Evolutionary conservation across 2,329 filamentous ascomycete genomes (phyloP).

Genomic region (Fusarium camptoceras): DNA sequence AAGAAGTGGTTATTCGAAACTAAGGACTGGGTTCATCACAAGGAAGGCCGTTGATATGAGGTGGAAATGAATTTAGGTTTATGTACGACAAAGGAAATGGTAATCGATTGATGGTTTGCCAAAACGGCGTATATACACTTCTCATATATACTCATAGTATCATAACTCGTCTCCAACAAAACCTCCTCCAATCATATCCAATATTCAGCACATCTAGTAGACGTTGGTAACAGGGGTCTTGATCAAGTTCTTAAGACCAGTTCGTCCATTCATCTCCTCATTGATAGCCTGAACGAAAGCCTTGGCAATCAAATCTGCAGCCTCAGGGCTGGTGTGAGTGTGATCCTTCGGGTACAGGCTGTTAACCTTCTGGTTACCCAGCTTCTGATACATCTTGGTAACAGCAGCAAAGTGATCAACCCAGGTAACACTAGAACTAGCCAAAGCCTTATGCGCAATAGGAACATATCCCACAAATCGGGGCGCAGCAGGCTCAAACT

Average conservation of each 20-base stretch:
- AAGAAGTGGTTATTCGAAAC: conserved; percentile 35
- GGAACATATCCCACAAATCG: conserved; percentile 69
- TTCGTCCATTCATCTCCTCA: conserved; percentile 48
- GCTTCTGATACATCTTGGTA: conserved; percentile 62
- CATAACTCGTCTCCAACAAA: not conserved
- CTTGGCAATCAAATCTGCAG: conserved; percentile 67
- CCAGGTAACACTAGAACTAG: conserved; percentile 60
- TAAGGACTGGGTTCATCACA: not conserved
- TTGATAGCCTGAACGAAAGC: conserved; percentile 60
- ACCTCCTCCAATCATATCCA: too few relatives aligned
- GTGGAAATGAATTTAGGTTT: not conserved
- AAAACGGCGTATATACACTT: not conserved
- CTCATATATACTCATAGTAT: not conserved
- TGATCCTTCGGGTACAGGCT: conserved; percentile 69
- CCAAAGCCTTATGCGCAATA: conserved; percentile 53
- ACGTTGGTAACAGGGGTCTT: conserved; percentile 45
- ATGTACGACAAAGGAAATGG: not conserved
- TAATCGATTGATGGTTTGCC: not conserved
- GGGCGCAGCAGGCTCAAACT: conserved; percentile 59
- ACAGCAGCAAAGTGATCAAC: conserved; percentile 71
- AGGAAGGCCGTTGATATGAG: not conserved
- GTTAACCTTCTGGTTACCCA: conserved; percentile 64
- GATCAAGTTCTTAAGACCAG: conserved; percentile 42
- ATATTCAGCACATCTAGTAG: conserved; percentile 21
- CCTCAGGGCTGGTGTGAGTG: conserved; percentile 68